Base-by-base conservation (phyloP, 2,329 filamentous ascomycete species). In the Colletotrichum plurivorum region DNA sequence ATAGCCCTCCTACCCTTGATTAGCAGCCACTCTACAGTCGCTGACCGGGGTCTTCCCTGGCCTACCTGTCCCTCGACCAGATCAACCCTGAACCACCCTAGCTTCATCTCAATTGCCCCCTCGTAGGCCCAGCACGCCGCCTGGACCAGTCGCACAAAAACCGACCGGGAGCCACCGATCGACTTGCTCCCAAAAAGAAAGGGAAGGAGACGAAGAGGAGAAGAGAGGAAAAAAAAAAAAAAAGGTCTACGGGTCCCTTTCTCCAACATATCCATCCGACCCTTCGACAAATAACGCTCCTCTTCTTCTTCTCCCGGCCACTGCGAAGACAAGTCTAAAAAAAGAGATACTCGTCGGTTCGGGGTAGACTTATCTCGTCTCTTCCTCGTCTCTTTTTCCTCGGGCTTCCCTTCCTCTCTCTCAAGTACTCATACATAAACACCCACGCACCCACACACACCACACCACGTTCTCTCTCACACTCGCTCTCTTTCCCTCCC, bases 91-190 rank as follows among this genome's bases (percentile, higher is more conserved):
- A 76, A 78, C 51, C 68, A 81, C 78, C 80, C 80, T 79, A 78
- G 76, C 78, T 78, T 79, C 80, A 80, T 82, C 80, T 80, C 80
- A 81, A 81, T 80, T 79, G 77, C 77, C 77, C 79, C 78, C 77
- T 78, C 78, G 78, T 78, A 81, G 56, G 39, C 60, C 57, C 59
- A 56, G 68, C 55, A 67, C 51, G 57, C 45, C 57, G 58, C 51
- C 60, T 57, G 31, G 31, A 10, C 63, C 52, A 84, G 83, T 85
- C 80, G 79, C 84, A 86, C 84, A 85, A 85, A 84, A 84, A 77
- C 81, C 80, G 79, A 81, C 77, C 73, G 75, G 76, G 78, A 81
- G 79, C 82, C 80, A 80, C 78, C 78, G 77, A 80, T 77, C 77
- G 76, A 76, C 74, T 53, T 73, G 76, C 72, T 73, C 67, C 74